Evolutionary conservation across 306 rosid species (phyloP).

Genomic region (Abrus pulchellus): DNA sequence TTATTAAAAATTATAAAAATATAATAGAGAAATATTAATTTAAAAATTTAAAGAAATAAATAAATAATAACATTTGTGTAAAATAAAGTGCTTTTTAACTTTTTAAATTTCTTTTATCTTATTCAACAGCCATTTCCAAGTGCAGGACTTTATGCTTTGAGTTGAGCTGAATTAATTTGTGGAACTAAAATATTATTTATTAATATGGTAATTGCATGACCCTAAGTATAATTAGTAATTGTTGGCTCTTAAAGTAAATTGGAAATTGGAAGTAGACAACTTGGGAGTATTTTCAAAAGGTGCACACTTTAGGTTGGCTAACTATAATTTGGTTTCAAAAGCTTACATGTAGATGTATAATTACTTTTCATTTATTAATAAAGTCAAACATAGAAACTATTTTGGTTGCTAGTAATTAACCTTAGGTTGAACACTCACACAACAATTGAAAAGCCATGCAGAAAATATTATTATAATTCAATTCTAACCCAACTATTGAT

Average conservation of each 20-base stretch:
- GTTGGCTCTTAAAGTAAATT: neutral
- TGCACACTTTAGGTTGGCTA: neutral
- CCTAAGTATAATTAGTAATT: too few species aligned
- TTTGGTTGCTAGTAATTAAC: slow-evolving; percentile 16
- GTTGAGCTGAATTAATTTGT: too few species aligned
- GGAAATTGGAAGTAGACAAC: neutral
- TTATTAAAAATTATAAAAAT: too few species aligned
- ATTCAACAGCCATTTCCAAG: too few species aligned
- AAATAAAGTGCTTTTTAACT: too few species aligned
- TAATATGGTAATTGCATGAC: too few species aligned
- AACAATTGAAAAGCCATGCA: slow-evolving; percentile 13
- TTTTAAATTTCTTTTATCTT: too few species aligned
- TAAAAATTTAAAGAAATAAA: too few species aligned
- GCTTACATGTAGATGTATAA: neutral
- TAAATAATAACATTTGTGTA: too few species aligned
- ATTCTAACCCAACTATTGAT: neutral
- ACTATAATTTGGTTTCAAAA: slow-evolving; percentile 24
- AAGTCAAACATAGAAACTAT: slow-evolving; percentile 21
- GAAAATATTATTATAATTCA: neutral
- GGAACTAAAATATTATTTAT: too few species aligned
- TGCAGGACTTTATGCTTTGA: too few species aligned
- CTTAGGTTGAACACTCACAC: neutral
- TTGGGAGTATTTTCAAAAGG: neutral
- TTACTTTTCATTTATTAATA: neutral
- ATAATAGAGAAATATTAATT: too few species aligned